Percentiles rank a stretch among this genome's conserved stretches.
Evolutionary conservation across 2,329 filamentous ascomycete genomes (phyloP).

Genomic region (Paracamarosporium sp.): DNA sequence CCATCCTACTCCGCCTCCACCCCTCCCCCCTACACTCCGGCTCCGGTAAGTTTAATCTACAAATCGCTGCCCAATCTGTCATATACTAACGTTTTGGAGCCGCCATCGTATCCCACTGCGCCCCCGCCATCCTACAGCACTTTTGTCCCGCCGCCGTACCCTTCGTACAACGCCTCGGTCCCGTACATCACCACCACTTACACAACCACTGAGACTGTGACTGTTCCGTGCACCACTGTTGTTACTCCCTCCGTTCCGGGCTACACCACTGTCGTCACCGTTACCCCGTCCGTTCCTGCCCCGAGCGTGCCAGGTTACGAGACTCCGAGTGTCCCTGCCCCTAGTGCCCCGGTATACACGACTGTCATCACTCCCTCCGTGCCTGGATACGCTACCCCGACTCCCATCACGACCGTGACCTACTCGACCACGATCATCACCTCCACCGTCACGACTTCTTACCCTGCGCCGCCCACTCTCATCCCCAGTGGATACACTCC

Average conservation of each 20-base stretch:
- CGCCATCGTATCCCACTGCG: constrained; percentile 6
- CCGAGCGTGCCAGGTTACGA: not conserved
- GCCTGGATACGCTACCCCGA: not conserved
- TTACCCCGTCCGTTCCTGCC: not conserved
- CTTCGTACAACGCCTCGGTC: constrained; percentile 4
- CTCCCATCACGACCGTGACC: constrained; percentile 3
- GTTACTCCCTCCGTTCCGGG: not conserved
- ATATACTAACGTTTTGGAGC: not conserved
- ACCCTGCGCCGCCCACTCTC: constrained; percentile 17
- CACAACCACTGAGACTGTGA: constrained; percentile 9
- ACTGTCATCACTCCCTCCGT: not conserved
- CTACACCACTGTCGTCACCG: constrained; percentile 8
- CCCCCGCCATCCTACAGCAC: constrained; percentile 10
- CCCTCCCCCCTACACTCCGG: constrained; percentile 4
- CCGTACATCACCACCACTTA: constrained; percentile 15
- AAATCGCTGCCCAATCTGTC: not conserved
- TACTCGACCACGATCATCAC: constrained; percentile 15
- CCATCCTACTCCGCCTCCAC: not conserved
- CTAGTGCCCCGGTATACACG: not conserved
- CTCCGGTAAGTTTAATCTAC: not conserved
- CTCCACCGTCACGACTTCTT: constrained; percentile 18
- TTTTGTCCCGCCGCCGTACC: not conserved
- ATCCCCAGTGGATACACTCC: constrained; percentile 10
- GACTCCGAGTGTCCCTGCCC: not conserved
- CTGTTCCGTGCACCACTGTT: not conserved